phyloP scores from a whole-genome alignment of 768 basidiomycete species.

The Agrocybe pediades region DNA sequence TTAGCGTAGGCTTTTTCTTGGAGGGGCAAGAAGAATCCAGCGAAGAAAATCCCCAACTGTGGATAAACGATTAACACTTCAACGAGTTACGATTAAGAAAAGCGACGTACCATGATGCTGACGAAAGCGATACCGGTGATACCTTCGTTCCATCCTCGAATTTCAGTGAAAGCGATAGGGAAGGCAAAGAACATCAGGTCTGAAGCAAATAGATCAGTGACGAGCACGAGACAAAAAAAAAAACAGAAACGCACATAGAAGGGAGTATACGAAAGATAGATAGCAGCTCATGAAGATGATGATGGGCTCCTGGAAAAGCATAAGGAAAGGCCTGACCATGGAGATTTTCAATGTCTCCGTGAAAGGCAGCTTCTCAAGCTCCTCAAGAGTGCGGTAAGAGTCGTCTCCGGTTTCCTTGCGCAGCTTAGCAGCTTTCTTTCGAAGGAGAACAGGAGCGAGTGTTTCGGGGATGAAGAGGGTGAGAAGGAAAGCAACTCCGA shows the following conservation, averaged over 20 bases:
- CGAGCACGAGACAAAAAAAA: background rate
- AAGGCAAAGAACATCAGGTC: slow-evolving; percentile 46
- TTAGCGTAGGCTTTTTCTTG: slow-evolving; percentile 35
- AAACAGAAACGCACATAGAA: slow-evolving; percentile 31
- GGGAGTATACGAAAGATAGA: slow-evolving; percentile 44
- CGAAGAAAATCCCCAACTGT: slow-evolving; percentile 36
- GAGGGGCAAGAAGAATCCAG: slow-evolving; percentile 29
- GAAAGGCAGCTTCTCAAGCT: slow-evolving; percentile 37
- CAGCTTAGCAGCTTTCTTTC: slow-evolving; percentile 39
- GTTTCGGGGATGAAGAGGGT: slow-evolving; percentile 53
- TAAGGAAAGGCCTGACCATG: slow-evolving; percentile 37
- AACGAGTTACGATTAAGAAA: background rate
- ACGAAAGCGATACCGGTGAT: slow-evolving; percentile 44
- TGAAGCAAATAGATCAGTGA: background rate
- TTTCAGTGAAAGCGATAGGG: slow-evolving; percentile 41
- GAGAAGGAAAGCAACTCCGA: slow-evolving; percentile 34
- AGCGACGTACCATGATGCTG: slow-evolving; percentile 39
- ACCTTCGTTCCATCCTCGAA: slow-evolving; percentile 40
- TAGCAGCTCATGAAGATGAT: slow-evolving; percentile 45
- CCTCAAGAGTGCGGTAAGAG: slow-evolving; percentile 35
- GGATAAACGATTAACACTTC: background rate
- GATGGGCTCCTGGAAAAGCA: slow-evolving; percentile 48
- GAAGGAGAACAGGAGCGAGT: slow-evolving; percentile 47
- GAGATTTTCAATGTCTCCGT: slow-evolving; percentile 36
- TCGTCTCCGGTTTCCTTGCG: slow-evolving; percentile 40